These are phyloP conservation scores for Linderniella brevidens DNA, from an alignment of 257 asterid species.

Conservation along the genomic window DNA sequence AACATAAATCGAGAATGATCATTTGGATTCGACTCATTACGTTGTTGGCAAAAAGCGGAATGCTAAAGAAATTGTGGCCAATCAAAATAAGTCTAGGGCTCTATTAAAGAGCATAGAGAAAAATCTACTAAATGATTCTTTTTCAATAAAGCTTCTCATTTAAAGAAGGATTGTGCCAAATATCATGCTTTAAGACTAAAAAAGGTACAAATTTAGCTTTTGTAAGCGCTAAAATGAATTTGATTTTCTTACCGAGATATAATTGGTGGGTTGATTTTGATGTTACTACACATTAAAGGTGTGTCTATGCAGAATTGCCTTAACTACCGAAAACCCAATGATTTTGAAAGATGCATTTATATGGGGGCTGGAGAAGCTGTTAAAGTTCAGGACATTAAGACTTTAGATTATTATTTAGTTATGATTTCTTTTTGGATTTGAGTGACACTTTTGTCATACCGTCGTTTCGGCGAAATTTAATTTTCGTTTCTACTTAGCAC, in stretches of 20 bases:
- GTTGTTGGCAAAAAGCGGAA: too few species aligned
- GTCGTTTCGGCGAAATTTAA: not conserved
- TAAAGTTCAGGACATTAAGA: too few species aligned
- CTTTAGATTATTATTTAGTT: too few species aligned
- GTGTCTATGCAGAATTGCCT: conserved; percentile 7
- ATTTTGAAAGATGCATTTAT: conserved; percentile 8
- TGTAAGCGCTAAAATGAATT: conserved; percentile 5
- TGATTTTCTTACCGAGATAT: not conserved
- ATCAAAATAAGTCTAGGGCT: not conserved
- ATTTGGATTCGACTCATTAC: not conserved
- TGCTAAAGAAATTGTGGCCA: not conserved
- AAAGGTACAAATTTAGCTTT: conserved; percentile 3
- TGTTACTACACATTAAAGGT: conserved; percentile 4
- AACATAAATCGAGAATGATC: conserved; percentile 1
- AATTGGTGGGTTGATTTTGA: conserved; percentile 1
- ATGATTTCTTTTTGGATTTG: too few species aligned
- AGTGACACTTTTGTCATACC: not conserved
- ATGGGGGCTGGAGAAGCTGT: not conserved
- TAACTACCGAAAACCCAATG: not conserved
- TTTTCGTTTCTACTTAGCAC: not conserved
- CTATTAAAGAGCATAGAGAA: not conserved
- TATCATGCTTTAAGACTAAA: not conserved
- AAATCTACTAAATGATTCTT: not conserved
- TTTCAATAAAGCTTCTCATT: not conserved
- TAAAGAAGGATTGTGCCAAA: not conserved